Base-by-base conservation (phyloP, 2,329 filamentous ascomycete species). In the Cyphellophora europaea region DNA sequence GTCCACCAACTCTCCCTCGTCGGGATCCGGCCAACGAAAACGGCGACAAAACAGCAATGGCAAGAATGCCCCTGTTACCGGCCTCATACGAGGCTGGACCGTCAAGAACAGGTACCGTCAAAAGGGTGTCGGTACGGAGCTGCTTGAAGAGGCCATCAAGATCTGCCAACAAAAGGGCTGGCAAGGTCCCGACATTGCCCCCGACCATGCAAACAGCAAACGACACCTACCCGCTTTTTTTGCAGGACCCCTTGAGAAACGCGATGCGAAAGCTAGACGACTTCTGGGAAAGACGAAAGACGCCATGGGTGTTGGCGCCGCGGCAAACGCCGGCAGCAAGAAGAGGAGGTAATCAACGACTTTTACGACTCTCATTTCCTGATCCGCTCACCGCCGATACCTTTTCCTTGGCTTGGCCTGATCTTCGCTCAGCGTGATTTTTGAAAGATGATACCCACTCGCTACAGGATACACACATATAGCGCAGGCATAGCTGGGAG, bases 1-100 rank as follows among this genome's bases (percentile, higher is more conserved):
- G 12, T 3, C 10, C 5, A 13, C 14, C 8, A n/a, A 13, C 14
- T 32, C 34, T 18, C 19, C 35, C 13, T 16, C 36, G 6, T 12
- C 28, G 6, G 21, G 27, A 13, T 31, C 32, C 11, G 30, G 30
- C 17, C 38, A 37, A 34, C 47, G 42, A 30, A 30, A 35, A n/a
- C 41, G 42, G 11, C 36, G 31, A 15, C 13, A 31, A 14, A 34
- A 34, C 17, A 21, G 19, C 14, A 5, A 12, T 19, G 23, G 16
- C 38, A 37, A 34, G 13, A 40, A 43, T 11, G 27, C 34, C 10
- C 27, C 32, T 16, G 19, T 32, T 11, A 43, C 36, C 2, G 43
- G 32, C 5, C 15, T 37, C 17, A 79, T 94, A 38, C 74, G 82
- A 17, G 86, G 82, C 2, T 94, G 87, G 86, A 89, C 85, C 2